Conservation (phyloP, 1,284 basidiomycete genomes). For the Leucoagaricus sp. region DNA sequence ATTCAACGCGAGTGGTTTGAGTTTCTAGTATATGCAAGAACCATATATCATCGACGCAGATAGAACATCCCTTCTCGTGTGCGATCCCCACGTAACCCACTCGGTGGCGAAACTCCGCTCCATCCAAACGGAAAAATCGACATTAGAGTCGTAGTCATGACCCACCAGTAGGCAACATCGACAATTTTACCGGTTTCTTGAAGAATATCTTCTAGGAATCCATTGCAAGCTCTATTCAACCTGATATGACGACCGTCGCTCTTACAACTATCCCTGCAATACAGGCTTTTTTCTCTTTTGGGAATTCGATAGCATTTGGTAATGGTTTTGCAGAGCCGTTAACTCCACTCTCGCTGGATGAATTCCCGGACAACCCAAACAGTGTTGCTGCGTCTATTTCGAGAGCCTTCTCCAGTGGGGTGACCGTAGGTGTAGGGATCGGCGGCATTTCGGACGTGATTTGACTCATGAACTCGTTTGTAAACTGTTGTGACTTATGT, state of each 20-base stretch:
- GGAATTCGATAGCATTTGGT: neutral
- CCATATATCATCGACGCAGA: neutral
- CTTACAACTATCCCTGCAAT: neutral
- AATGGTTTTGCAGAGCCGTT: neutral
- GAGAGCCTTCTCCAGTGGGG: neutral
- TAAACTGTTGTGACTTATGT: too few relatives aligned
- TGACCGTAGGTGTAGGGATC: too few relatives aligned
- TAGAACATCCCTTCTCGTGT: neutral
- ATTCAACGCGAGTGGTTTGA: neutral
- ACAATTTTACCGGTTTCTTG: neutral
- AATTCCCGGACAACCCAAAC: neutral
- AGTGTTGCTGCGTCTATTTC: neutral
- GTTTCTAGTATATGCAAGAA: neutral
- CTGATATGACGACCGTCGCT: neutral
- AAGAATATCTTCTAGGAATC: neutral
- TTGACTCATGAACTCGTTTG: too few relatives aligned
- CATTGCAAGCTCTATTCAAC: neutral
- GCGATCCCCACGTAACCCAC: neutral
- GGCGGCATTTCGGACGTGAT: too few relatives aligned
- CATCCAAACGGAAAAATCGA: neutral
- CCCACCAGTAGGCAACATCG: neutral
- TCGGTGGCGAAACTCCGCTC: neutral
- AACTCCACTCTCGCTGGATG: neutral
- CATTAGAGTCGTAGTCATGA: neutral
- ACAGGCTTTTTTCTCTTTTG: neutral